phyloP scores from a whole-genome alignment of 2,329 filamentous ascomycete species.

The Calonectria leucothoes region DNA sequence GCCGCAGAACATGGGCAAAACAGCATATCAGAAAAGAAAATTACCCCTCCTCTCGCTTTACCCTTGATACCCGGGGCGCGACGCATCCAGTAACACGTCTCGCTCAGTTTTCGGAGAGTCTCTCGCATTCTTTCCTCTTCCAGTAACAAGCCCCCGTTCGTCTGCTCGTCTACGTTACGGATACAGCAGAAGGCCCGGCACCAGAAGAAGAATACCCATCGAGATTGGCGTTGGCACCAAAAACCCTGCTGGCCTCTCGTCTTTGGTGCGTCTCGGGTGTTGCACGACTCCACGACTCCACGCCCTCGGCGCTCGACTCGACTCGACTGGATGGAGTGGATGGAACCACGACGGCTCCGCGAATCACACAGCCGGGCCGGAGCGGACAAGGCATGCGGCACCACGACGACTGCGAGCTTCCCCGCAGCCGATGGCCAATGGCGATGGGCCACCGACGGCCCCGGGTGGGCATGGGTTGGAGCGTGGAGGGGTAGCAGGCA shows the following conservation, averaged over 20 bases:
- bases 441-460: conserved; percentile 5
- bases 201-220: neutral
- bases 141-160: neutral
- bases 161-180: neutral
- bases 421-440: conserved; percentile 42
- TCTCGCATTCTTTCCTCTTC: neutral
- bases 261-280: conserved; percentile 22
- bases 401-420: conserved; percentile 33
- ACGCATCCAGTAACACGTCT: neutral
- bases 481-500: conserved; percentile 13
- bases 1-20: neutral
- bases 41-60: neutral
- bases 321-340: conserved; percentile 37
- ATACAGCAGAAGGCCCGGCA: neutral
- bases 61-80: conserved; percentile 6
- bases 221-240: conserved; percentile 9
- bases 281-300: conserved; percentile 30
- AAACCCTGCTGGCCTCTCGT: neutral
- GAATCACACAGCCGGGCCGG: conserved; percentile 38
- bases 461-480: conserved; percentile 4
- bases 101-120: neutral
- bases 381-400: conserved; percentile 33
- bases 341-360: conserved; percentile 32
- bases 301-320: conserved; percentile 31
- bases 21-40: neutral